Percentiles rank a stretch among this genome's conserved stretches.
Conservation (phyloP, 2,329 filamentous ascomycete species). For the Akanthomyces uredinophilus region DNA sequence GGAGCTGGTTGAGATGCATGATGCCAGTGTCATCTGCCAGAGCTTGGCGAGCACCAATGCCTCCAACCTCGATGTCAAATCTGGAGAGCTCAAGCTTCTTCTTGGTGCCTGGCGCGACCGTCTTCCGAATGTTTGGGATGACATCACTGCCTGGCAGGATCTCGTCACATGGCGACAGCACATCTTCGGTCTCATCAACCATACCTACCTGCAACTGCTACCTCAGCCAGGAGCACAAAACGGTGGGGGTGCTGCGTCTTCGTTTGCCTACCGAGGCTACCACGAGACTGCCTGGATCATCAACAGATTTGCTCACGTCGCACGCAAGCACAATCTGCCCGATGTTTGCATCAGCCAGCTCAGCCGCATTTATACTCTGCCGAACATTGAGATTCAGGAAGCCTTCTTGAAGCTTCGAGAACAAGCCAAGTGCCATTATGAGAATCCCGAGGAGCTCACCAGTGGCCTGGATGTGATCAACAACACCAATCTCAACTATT, state of each 20-base stretch:
- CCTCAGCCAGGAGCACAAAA: conserved; percentile 71
- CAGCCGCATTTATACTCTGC: conserved; percentile 94
- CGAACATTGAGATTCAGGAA: conserved; percentile 99
- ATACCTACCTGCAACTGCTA: conserved; percentile 80
- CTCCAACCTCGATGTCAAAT: conserved; percentile 85
- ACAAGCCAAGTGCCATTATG: conserved; percentile 97
- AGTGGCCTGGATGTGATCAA: conserved; percentile 97
- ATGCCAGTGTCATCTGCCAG: conserved; percentile 92
- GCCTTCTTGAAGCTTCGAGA: conserved; percentile 98
- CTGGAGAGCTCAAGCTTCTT: conserved; percentile 88
- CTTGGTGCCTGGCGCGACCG: conserved; percentile 94
- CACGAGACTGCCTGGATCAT: conserved; percentile 99
- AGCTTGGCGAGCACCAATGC: conserved; percentile 82
- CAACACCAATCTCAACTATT: conserved; percentile 98
- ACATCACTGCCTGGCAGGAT: conserved; percentile 99
- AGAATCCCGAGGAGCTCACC: conserved; percentile 86
- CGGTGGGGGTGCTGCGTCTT: conserved; percentile 76
- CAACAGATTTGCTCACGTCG: conserved; percentile 96
- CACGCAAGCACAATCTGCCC: conserved; percentile 90
- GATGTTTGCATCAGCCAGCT: conserved; percentile 97
- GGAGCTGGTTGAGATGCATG: conserved; percentile 92
- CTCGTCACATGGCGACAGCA: conserved; percentile 99
- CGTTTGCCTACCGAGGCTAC: conserved; percentile 90
- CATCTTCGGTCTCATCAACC: conserved; percentile 96
- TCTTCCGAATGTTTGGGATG: conserved; percentile 96